phyloP scores from a whole-genome alignment of 192 early-diverging fungal species.

The Dissophora globulifera region DNA sequence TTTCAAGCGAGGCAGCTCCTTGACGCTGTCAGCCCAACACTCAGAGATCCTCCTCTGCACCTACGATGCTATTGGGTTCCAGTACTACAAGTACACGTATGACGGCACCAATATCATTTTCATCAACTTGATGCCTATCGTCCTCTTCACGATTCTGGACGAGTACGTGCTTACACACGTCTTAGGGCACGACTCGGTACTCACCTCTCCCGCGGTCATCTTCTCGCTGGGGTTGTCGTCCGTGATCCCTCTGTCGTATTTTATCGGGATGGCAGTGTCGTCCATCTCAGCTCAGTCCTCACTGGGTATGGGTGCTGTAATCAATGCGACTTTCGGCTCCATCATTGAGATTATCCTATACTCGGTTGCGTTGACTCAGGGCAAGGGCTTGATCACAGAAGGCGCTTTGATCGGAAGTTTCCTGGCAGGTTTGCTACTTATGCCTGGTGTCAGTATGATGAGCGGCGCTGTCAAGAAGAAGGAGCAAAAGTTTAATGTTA shows the following conservation, averaged over 20 bases:
- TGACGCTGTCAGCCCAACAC: constrained; percentile 24
- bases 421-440: constrained; percentile 85
- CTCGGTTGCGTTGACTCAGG: constrained; percentile 86
- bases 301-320: constrained; percentile 91
- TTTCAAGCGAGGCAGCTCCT: constrained; percentile 69
- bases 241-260: constrained; percentile 92
- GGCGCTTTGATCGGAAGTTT: constrained; percentile 94
- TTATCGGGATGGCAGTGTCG: constrained; percentile 97
- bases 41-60: constrained; percentile 86
- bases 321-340: constrained; percentile 97
- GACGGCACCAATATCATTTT: constrained; percentile 98
- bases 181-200: constrained; percentile 52
- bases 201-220: constrained; percentile 73
- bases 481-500: constrained; percentile 95
- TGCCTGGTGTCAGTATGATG: constrained; percentile 96
- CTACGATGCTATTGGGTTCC: constrained; percentile 87
- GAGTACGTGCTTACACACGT: constrained; percentile 73
- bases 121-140: constrained; percentile 88
- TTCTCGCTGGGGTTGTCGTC: constrained; percentile 78
- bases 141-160: constrained; percentile 85
- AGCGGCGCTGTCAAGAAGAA: constrained; percentile 89
- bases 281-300: constrained; percentile 96
- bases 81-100: constrained; percentile 97
- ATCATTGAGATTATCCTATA: constrained; percentile 98
- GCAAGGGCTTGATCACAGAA: constrained; percentile 88